Evolutionary conservation across 345 rosid genomes (phyloP).

Genomic region (Limnanthes douglasii): DNA sequence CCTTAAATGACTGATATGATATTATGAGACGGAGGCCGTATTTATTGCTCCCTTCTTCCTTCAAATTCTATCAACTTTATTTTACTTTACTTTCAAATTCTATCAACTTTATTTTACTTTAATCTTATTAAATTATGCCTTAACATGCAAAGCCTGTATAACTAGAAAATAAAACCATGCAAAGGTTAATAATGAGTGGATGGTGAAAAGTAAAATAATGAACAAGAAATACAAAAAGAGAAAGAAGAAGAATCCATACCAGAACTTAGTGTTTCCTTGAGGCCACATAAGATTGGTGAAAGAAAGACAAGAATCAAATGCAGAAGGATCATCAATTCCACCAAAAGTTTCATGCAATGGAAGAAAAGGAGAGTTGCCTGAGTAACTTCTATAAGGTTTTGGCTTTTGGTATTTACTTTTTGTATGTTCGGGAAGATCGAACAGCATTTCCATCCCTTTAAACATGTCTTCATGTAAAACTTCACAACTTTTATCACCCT

Average conservation of each 20-base stretch:
- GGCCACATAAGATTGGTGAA: conserved; percentile 39
- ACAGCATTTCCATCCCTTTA: conserved; percentile 10
- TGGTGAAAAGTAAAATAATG: not conserved
- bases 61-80: not conserved
- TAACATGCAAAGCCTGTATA: no score
- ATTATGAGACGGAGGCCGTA: no score
- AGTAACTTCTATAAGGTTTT: conserved; percentile 25
- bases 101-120: not conserved
- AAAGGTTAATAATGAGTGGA: not conserved
- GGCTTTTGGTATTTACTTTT: conserved; percentile 16
- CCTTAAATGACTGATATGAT: no score
- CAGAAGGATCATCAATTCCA: conserved; percentile 13
- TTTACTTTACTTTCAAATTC: not conserved
- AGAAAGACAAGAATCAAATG: conserved; percentile 5
- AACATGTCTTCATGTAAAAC: conserved; percentile 11
- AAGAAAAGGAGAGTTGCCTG: conserved; percentile 8
- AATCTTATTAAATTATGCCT: no score
- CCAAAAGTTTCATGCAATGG: conserved; percentile 30
- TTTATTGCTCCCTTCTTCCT: no score
- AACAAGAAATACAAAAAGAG: not conserved
- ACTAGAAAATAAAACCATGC: no score
- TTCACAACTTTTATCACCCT: conserved; percentile 4
- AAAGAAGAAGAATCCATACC: conserved; percentile 5
- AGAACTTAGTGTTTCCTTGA: conserved; percentile 21
- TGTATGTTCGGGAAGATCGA: conserved; percentile 29